Conservation (phyloP, 768 basidiomycete species). For the Nidula microcarpa region DNA sequence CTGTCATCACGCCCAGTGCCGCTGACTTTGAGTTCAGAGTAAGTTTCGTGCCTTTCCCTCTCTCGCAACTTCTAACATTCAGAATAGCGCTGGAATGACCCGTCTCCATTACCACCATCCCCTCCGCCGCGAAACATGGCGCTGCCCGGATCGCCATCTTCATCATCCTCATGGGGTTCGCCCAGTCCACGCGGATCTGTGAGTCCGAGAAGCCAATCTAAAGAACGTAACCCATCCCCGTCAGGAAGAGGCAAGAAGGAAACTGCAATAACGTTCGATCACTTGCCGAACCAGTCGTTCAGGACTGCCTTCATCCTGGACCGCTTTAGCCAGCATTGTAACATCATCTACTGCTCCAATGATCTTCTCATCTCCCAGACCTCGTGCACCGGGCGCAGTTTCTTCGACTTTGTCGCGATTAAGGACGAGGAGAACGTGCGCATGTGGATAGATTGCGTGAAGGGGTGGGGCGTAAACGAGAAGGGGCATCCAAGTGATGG, state of each 20-base stretch:
- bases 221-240: conserved; percentile 6
- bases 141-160: conserved; percentile 24
- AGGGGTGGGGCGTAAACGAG: conserved; percentile 84
- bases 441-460: conserved; percentile 74
- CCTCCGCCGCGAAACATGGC: conserved; percentile 29
- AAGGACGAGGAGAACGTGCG: conserved; percentile 66
- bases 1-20: conserved; percentile 61
- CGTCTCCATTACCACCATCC: conserved; percentile 57
- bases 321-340: conserved; percentile 66
- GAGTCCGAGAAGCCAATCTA: background rate
- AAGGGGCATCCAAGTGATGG: conserved; percentile 80
- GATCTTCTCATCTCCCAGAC: conserved; percentile 60
- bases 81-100: conserved; percentile 64
- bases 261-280: conserved; percentile 45
- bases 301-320: conserved; percentile 81
- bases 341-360: conserved; percentile 71
- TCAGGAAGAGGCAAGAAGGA: no score
- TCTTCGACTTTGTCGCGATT: conserved; percentile 72
- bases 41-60: conserved; percentile 10
- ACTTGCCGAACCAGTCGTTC: conserved; percentile 65
- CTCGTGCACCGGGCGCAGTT: conserved; percentile 58
- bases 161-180: conserved; percentile 20
- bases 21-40: conserved; percentile 53
- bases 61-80: background rate
- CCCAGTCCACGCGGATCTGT: conserved; percentile 3